Evolutionary conservation across 352 stramenopile species (phyloP).

Genomic region (Pythium inflatum): DNA sequence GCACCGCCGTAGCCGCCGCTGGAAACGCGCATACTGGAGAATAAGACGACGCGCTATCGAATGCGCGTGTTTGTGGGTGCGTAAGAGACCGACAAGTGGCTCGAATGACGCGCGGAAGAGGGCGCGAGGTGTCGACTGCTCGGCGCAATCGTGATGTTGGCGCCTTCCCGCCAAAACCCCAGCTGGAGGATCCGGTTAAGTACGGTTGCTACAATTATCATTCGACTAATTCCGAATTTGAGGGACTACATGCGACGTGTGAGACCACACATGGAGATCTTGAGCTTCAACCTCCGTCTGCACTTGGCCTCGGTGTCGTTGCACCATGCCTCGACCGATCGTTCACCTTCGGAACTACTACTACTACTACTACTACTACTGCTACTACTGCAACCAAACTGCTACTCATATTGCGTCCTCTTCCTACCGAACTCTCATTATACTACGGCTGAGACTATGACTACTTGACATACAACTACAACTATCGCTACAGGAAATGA

Average conservation of each 20-base stretch:
- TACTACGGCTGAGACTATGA: not conserved
- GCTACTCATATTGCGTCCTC: not conserved
- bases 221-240: not conserved
- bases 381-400: not conserved
- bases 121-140: no score
- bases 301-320: no score
- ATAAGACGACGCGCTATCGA: constrained; percentile 1
- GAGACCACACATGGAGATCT: no score
- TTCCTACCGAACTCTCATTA: not conserved
- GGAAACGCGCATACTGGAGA: constrained; percentile 17
- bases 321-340: no score
- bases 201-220: not conserved
- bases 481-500: no score
- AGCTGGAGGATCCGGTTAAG: not conserved
- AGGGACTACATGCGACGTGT: not conserved
- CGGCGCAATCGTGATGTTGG: no score
- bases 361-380: no score
- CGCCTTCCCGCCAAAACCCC: constrained; percentile 9
- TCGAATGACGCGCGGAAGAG: not conserved
- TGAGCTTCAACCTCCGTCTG: no score
- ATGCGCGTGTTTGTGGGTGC: not conserved
- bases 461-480: no score
- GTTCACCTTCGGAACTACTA: no score
- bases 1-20: constrained; percentile 27
- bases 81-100: not conserved